Percentiles rank a stretch among this genome's conserved stretches.
These are phyloP conservation scores for Volvariella volvacea DNA, from an alignment of 1,284 basidiomycete genomes.

Conservation along the genomic window DNA sequence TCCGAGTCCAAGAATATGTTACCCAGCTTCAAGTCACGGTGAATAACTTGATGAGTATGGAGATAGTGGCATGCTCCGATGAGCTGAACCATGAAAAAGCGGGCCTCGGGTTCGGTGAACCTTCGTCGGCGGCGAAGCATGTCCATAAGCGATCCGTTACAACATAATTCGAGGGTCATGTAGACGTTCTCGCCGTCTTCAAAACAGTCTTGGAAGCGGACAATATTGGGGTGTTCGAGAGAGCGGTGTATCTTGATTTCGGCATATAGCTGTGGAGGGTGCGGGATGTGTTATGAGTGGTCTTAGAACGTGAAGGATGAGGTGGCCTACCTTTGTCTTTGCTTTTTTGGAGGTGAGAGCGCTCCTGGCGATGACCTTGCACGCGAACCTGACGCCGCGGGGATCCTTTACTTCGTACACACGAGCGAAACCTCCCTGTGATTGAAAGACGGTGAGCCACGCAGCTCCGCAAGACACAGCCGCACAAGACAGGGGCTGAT, in stretches of 20 bases:
- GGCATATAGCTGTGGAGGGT: conserved; percentile 70
- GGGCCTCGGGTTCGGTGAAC: conserved; percentile 89
- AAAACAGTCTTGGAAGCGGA: conserved; percentile 90
- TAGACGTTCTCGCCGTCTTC: conserved; percentile 96
- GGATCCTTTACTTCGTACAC: conserved; percentile 84
- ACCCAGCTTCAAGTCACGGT: conserved; percentile 93
- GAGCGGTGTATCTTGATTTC: conserved; percentile 98
- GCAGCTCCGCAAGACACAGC: not conserved
- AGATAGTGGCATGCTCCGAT: conserved; percentile 96
- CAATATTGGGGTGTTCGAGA: conserved; percentile 89
- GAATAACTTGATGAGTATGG: conserved; percentile 94
- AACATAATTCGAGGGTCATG: conserved; percentile 93
- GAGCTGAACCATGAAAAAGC: conserved; percentile 91
- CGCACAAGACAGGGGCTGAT: not conserved
- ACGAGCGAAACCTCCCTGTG: conserved; percentile 83
- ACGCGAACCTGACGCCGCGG: conserved; percentile 62
- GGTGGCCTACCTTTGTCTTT: conserved; percentile 72
- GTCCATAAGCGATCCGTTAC: conserved; percentile 86
- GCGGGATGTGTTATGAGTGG: not conserved
- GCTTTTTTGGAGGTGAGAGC: conserved; percentile 88
- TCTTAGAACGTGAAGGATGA: not conserved
- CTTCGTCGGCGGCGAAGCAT: conserved; percentile 84
- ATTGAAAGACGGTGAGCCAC: not conserved
- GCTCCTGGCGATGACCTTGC: conserved; percentile 82
- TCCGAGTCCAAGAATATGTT: conserved; percentile 90